A percentile compares a stretch with the other conserved stretches of the same genome.
Evolutionary conservation across 2,329 filamentous ascomycete genomes (phyloP).

Genomic region (Colletotrichum horii): DNA sequence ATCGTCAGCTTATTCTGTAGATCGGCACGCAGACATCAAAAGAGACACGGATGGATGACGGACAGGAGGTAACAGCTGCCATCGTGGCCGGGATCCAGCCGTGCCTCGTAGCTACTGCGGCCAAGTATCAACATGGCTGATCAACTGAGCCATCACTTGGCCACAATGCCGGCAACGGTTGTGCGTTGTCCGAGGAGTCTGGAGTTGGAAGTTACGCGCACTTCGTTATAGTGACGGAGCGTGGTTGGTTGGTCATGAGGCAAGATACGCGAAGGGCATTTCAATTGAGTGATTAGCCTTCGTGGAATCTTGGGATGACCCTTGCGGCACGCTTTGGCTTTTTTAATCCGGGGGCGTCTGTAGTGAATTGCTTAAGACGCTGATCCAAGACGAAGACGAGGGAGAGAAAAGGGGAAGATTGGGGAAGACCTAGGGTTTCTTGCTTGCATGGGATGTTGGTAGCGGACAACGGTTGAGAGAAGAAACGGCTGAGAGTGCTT

Average conservation of each 20-base stretch:
- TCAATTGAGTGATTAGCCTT: neutral
- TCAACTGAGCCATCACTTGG: neutral
- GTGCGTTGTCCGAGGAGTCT: neutral
- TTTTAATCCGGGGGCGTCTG: neutral
- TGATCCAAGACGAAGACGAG: neutral
- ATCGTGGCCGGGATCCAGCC: neutral
- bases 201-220: neutral
- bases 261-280: neutral
- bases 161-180: fast-evolving
- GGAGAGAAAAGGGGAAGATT: neutral
- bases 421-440: neutral
- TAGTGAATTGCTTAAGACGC: neutral
- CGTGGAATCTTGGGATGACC: neutral
- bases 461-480: neutral
- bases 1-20: neutral
- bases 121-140: neutral
- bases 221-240: neutral
- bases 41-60: fast-evolving
- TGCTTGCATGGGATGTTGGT: neutral
- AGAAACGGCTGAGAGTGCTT: neutral
- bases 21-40: neutral
- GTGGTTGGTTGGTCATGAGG: too few relatives aligned
- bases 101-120: neutral
- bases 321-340: neutral
- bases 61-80: neutral